A percentile compares a stretch with the other conserved stretches of the same genome.
Evolutionary conservation across 441 rosid species (phyloP).

Genomic region (Mallotus japonicus): DNA sequence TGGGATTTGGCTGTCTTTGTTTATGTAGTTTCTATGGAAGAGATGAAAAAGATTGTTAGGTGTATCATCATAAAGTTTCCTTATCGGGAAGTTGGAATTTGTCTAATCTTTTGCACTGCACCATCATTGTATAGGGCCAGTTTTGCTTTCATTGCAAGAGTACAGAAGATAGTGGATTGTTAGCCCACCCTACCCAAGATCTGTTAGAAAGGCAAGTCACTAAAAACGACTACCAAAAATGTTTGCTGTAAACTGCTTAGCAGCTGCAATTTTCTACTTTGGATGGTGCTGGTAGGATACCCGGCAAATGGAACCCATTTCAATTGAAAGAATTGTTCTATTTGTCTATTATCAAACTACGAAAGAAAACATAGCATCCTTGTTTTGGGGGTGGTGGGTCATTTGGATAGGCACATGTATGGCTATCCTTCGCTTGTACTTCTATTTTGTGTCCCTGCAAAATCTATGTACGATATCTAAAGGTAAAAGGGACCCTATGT

Average conservation of each 20-base stretch:
- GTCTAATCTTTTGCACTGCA: constrained; percentile 36
- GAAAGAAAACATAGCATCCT: constrained; percentile 25
- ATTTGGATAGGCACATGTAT: constrained; percentile 18
- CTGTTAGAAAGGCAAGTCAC: constrained; percentile 26
- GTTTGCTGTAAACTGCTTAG: constrained; percentile 19
- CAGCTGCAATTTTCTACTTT: constrained; percentile 26
- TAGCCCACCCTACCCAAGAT: constrained; percentile 18
- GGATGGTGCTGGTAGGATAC: constrained; percentile 31
- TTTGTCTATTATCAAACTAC: constrained; percentile 20
- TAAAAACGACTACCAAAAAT: constrained; percentile 24
- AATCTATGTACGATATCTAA: no score
- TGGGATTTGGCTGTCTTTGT: constrained; percentile 18
- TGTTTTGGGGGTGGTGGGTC: constrained; percentile 48
- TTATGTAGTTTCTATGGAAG: constrained; percentile 11
- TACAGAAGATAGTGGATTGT: constrained; percentile 41
- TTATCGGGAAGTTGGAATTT: constrained; percentile 31
- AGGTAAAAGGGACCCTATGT: no score
- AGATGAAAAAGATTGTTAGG: background rate
- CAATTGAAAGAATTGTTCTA: constrained; percentile 22
- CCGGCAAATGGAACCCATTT: constrained; percentile 39
- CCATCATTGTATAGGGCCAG: constrained; percentile 37
- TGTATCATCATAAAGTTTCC: constrained; percentile 26
- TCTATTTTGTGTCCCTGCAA: no score
- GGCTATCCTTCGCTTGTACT: constrained; percentile 20
- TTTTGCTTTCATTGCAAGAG: constrained; percentile 25